Base-by-base conservation (phyloP, 306 rosid species). In the Lablab purpureus region DNA sequence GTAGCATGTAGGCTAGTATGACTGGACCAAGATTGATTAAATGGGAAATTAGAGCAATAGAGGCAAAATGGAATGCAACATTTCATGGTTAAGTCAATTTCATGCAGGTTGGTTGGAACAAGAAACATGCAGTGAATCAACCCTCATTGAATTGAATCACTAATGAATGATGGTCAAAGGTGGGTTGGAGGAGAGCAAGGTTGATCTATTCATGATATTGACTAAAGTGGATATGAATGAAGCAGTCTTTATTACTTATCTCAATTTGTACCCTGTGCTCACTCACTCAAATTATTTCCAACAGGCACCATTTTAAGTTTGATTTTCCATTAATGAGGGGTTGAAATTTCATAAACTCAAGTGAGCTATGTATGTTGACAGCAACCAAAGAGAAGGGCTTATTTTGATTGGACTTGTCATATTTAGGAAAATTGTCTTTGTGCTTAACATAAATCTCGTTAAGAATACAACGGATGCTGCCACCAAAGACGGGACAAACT, bases 31-130 rank as follows among this genome's bases (percentile, higher is more conserved):
- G 49, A 64, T 6, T 23, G 34, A 32, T 30, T 14, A 59, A 59
- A 23, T 59, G 34, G 37, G 0, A 37, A 55, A 34, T 21, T 19
- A 13, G 34, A 25, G 3, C 58, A 25, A 11, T 32, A 18, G 28
- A 25, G 37, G 19, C 49, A 58, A 27, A 79, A 58, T 45, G 75
- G 52, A 71, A 40, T 71, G 67, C 77, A 82, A 59, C 63, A 37
- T 19, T 62, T 63, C 18, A 51, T 23, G 46, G 71, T 71, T n/a
- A 65, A 19, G 77, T 78, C 83, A 78, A 34, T 78, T 78, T 73
- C 80, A 67, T 46, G 28, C 56, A 72, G 86, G 72, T 76, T 76
- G 78, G 74, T 18, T 69, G 77, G 56, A 50, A 75, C 78, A 25
- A 10, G 10, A 50, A 18, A 46, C 67, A 69, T 34, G 77, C 73